These are phyloP conservation scores for Talaromyces sp. DNA, from an alignment of 2,329 filamentous ascomycete genomes.

Conservation along the genomic window DNA sequence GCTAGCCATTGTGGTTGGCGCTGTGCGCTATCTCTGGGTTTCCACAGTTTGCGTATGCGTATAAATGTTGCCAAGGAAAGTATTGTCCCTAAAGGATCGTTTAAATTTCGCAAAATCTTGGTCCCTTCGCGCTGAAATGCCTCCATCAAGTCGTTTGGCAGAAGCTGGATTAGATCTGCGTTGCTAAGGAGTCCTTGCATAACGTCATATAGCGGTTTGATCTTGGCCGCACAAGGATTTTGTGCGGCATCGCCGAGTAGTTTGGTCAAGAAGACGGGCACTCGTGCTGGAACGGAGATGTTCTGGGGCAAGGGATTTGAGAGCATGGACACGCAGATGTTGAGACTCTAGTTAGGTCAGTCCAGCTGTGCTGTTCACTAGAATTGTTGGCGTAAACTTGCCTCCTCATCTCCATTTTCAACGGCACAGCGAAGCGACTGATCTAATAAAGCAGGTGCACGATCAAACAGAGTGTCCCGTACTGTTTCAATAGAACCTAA, in stretches of 20 bases:
- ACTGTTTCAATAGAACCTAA: slow-evolving; percentile 27
- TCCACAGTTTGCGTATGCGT: slow-evolving; percentile 25
- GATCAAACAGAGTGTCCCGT: slow-evolving; percentile 30
- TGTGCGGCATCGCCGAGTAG: slow-evolving; percentile 26
- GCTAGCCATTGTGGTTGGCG: slow-evolving; percentile 28
- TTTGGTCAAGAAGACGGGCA: slow-evolving; percentile 30
- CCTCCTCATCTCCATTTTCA: slow-evolving; percentile 26
- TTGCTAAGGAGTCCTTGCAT: slow-evolving; percentile 28
- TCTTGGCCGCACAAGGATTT: slow-evolving; percentile 28
- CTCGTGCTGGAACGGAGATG: slow-evolving; percentile 28
- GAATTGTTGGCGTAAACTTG: slow-evolving; percentile 16
- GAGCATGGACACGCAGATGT: slow-evolving; percentile 31
- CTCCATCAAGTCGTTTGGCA: slow-evolving; percentile 31
- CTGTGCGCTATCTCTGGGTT: slow-evolving; percentile 13
- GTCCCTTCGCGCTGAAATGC: slow-evolving; percentile 35
- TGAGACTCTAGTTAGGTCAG: slow-evolving; percentile 23
- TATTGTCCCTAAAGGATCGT: slow-evolving; percentile 37
- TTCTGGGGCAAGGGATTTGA: slow-evolving; percentile 29
- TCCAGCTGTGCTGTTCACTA: not conserved
- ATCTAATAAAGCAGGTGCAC: slow-evolving; percentile 32
- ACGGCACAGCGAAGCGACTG: slow-evolving; percentile 29
- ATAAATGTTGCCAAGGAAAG: slow-evolving; percentile 40
- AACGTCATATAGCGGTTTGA: slow-evolving; percentile 31
- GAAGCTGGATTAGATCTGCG: slow-evolving; percentile 23
- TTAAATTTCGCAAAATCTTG: slow-evolving; percentile 34